Evolutionary conservation across 2,329 filamentous ascomycete species (phyloP).

Genomic region (Leptographium lundbergii): DNA sequence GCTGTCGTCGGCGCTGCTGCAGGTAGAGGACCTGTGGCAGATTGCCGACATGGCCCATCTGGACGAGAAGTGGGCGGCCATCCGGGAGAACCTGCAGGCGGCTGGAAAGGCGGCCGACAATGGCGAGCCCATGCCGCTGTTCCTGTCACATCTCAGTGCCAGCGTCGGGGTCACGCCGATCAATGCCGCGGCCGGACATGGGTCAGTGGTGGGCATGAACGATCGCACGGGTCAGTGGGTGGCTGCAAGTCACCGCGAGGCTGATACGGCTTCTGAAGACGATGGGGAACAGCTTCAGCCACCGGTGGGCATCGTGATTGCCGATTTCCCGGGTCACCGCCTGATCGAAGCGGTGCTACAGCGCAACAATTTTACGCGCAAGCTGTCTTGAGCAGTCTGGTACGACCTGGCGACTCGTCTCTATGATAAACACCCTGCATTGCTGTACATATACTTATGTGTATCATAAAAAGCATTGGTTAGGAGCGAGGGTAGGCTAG

Average conservation of each 20-base stretch:
- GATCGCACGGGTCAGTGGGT: conserved; percentile 35
- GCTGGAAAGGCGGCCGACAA: conserved; percentile 22
- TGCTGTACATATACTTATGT: background rate
- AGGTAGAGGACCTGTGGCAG: conserved; percentile 34
- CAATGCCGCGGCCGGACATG: conserved; percentile 34
- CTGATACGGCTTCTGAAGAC: background rate
- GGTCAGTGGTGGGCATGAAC: conserved; percentile 31
- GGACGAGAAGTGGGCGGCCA: conserved; percentile 32
- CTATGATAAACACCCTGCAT: background rate
- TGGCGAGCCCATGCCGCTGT: conserved; percentile 19
- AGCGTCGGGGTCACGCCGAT: conserved; percentile 35
- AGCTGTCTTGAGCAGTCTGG: background rate
- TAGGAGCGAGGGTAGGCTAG: background rate
- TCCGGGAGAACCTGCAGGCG: conserved; percentile 25
- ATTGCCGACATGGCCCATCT: conserved; percentile 29
- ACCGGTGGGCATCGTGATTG: conserved; percentile 32
- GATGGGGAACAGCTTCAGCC: background rate
- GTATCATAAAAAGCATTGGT: background rate
- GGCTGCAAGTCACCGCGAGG: conserved; percentile 1
- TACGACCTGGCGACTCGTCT: background rate
- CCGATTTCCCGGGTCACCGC: conserved; percentile 33
- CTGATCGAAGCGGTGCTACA: conserved; percentile 28
- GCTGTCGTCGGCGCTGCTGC: conserved; percentile 25
- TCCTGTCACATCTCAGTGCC: conserved; percentile 34
- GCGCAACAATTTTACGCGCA: conserved; percentile 21